Evolutionary conservation across 2,329 filamentous ascomycete genomes (phyloP).

Genomic region (Venturia carpophila): DNA sequence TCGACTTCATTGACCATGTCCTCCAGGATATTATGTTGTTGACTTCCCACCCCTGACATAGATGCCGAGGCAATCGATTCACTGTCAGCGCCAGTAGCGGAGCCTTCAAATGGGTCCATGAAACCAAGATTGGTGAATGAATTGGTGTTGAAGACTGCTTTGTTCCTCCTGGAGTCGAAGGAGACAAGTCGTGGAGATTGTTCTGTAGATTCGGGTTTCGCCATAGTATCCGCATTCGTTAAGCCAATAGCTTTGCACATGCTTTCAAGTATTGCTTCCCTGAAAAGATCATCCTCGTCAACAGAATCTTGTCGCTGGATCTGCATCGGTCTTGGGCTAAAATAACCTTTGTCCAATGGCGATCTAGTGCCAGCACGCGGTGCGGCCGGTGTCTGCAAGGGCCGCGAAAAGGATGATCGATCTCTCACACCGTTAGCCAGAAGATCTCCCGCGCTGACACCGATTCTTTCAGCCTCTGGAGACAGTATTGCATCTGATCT

Average conservation of each 20-base stretch:
- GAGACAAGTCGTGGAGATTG: constrained; percentile 78
- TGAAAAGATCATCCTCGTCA: constrained; percentile 82
- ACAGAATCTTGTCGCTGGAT: constrained; percentile 69
- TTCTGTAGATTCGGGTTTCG: constrained; percentile 67
- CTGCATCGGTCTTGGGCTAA: constrained; percentile 27
- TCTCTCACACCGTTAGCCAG: constrained; percentile 50
- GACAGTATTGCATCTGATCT: constrained; percentile 10
- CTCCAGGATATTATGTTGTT: constrained; percentile 59
- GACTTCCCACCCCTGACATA: constrained; percentile 44
- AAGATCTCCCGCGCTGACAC: constrained; percentile 56
- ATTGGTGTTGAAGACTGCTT: constrained; percentile 65
- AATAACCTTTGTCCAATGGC: constrained; percentile 19
- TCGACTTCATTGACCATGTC: constrained; percentile 90
- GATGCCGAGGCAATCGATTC: constrained; percentile 65
- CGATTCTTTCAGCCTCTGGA: constrained; percentile 28
- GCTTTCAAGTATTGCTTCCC: constrained; percentile 84
- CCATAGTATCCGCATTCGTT: constrained; percentile 56
- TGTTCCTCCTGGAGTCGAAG: constrained; percentile 73
- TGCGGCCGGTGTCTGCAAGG: constrained; percentile 35
- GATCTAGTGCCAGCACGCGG: constrained; percentile 15
- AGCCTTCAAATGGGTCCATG: constrained; percentile 74
- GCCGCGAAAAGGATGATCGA: constrained; percentile 40
- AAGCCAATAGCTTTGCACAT: constrained; percentile 92
- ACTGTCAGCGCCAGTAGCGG: constrained; percentile 65
- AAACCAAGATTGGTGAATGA: constrained; percentile 90